Evolutionary conservation across 257 asterid species (phyloP), one percentile per base, ranked within the genome.

Genomic region (Lantana camara): DNA sequence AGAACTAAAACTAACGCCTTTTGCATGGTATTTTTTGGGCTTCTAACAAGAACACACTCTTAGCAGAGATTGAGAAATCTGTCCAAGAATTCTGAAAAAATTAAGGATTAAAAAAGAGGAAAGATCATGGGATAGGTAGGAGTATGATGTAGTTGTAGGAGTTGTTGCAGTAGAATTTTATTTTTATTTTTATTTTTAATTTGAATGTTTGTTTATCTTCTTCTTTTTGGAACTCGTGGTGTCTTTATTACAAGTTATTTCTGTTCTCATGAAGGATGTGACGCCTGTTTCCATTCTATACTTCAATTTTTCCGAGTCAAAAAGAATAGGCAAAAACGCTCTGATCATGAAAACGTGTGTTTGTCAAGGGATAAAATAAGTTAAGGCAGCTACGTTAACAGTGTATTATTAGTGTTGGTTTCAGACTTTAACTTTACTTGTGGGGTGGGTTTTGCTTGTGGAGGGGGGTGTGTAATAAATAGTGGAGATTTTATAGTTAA

Each of bases 1-100:
- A 71, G 72, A 62, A 71, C 77, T 82, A 79, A 75, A 62, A 71
- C 78, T 82, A 79, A 75, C 77, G 52, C 74, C 70, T 71, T 73
- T 73, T 75, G 73, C 66, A 21, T 63, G 75, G 73, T 22, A 57
- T 52, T 76, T 74, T 83, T 85, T 79, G 79, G 83, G 77, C 56
- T 73, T 78, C 85, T 78, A 78, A 82, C 86, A 67, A 35, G 44
- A 11, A 23, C 52, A 47, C 45, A 67, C 66, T 57, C 52, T 35
- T 68, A 68, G 64, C 46, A 65, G 74, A 21, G 61, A 38, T 19
- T 42, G 35, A 19, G 63, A 30, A 38, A 44, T 51, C 68, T 24
- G 22, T 56, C 47, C n/a, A 32, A 68, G 63, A 46, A 19, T 32
- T 30, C 12, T 13, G 19, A 27, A 57, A 57, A 17, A 17, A n/a